Percentiles rank a stretch among this genome's conserved stretches.
These are phyloP conservation scores for Yarrowia hollandica DNA, from an alignment of 805 yeast species.

Conservation along the genomic window DNA sequence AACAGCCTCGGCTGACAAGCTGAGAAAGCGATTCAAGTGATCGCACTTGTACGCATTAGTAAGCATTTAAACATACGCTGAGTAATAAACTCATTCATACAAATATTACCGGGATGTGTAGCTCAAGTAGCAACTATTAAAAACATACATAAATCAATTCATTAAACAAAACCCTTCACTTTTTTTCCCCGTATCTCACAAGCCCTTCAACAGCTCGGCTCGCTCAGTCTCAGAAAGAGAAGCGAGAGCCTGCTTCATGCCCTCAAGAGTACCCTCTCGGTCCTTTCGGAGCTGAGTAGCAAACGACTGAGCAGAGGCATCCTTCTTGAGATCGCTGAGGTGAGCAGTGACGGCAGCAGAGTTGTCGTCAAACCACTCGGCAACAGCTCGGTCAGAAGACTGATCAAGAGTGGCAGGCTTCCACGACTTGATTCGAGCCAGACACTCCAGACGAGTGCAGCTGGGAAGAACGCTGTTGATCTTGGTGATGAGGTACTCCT, in stretches of 20 bases:
- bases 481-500: conserved; percentile 79
- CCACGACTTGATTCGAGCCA: conserved; percentile 86
- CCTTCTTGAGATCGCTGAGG: conserved; percentile 35
- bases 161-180: conserved; percentile 13
- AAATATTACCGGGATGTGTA: neutral
- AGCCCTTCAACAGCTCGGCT: conserved; percentile 36
- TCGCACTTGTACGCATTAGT: too few species aligned
- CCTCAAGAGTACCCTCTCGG: conserved; percentile 33
- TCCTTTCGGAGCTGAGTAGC: conserved; percentile 32
- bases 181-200: neutral
- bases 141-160: neutral
- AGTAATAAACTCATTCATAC: too few species aligned
- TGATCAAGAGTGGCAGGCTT: conserved; percentile 66
- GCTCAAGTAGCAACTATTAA: neutral
- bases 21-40: conserved; percentile 19
- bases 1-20: conserved; percentile 11
- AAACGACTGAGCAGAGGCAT: conserved; percentile 34
- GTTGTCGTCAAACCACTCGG: conserved; percentile 81
- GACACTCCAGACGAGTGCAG: conserved; percentile 72
- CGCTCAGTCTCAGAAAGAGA: conserved; percentile 40
- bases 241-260: conserved; percentile 40
- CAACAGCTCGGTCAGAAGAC: conserved; percentile 75
- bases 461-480: conserved; percentile 62
- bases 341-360: conserved; percentile 55
- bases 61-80: too few species aligned